Base-by-base conservation (phyloP, 106 monocot species). In the Ottelia alismoides region DNA sequence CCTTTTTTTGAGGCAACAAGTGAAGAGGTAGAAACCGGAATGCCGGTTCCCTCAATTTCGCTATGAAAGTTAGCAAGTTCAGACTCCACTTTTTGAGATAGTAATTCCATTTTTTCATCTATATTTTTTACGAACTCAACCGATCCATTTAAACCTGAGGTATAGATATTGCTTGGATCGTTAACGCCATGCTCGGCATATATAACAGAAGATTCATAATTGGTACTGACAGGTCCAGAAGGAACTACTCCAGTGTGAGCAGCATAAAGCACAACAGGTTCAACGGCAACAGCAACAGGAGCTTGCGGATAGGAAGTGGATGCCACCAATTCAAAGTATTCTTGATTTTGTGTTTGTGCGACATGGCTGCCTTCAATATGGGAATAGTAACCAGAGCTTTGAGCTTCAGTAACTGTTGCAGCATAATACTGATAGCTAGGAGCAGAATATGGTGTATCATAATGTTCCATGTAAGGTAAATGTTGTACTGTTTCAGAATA, bases 381-480 rank as follows among this genome's bases (percentile, higher is more conserved):
- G 2, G 40, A 46, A 73, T 80, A 99, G 64, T 89, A 82, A 56
- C 21, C 65, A 29, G 49, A 56, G 46, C 62, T 63, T 31, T 76
- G 53, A 14, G 68, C 45, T 49, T 66, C 78, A 64, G 45, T 53
- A 20, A 17, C 46, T 20, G 78, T 18, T 47, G 82, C 31, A 45
- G 60, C 47, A 78, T 77, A 99, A 44, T 86, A 80, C 20, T 75
- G 74, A 58, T 70, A 74, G 25, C 68, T 35, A 35, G 82, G 55
- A 67, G 65, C 46, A 27, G 65, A 45, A 59, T 83, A 91, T 14
- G 35, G 74, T 23, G 65, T 9, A 35, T 31, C 77, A 70, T 76
- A 78, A 44, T 78, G 85, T 31, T 74, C 85, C 25, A 57, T 48
- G 44, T 74, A 79, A 54, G 82, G n/a, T 44, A 51, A 66, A 25